These are phyloP conservation scores for Wickerhamiella cacticola DNA, from an alignment of 805 yeast genomes.

Conservation along the genomic window DNA sequence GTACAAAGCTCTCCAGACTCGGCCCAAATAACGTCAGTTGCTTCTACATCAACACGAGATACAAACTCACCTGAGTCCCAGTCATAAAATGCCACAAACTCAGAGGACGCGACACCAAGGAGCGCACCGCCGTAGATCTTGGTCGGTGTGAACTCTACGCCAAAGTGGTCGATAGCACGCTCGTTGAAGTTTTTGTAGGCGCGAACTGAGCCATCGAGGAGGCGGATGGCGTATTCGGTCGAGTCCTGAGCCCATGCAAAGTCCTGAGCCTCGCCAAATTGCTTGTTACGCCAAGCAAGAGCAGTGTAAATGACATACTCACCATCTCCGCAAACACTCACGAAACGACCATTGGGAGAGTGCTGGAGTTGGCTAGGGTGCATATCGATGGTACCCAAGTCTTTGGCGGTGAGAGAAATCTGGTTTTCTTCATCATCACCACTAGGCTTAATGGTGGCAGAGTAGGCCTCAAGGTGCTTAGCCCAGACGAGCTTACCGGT, in stretches of 20 bases:
- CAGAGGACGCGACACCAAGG: slow-evolving; percentile 64
- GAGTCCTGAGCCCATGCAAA: slow-evolving; percentile 94
- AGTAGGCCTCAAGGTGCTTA: slow-evolving; percentile 78
- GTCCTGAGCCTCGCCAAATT: slow-evolving; percentile 80
- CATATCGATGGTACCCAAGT: slow-evolving; percentile 85
- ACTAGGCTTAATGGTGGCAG: slow-evolving; percentile 70
- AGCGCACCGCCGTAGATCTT: slow-evolving; percentile 82
- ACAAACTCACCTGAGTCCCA: slow-evolving; percentile 85
- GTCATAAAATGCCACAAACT: slow-evolving; percentile 77
- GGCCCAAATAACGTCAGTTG: slow-evolving; percentile 77
- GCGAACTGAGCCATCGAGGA: slow-evolving; percentile 50
- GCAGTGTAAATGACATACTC: slow-evolving; percentile 94
- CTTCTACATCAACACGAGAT: slow-evolving; percentile 72
- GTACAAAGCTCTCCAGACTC: slow-evolving; percentile 84
- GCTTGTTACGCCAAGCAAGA: slow-evolving; percentile 93
- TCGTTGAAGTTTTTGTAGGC: slow-evolving; percentile 79
- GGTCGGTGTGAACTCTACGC: slow-evolving; percentile 52
- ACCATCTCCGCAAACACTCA: slow-evolving; percentile 95
- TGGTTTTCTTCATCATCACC: slow-evolving; percentile 33
- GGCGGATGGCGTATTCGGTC: slow-evolving; percentile 73
- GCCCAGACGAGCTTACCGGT: slow-evolving; percentile 87
- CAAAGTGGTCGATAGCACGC: slow-evolving; percentile 48
- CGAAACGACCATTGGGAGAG: slow-evolving; percentile 96
- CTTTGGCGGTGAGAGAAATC: slow-evolving; percentile 71
- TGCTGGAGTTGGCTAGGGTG: slow-evolving; percentile 80